Evolutionary conservation across 2,329 filamentous ascomycete genomes (phyloP), one percentile per base, ranked within the genome.

Genomic region (Colletotrichum liaoningense): DNA sequence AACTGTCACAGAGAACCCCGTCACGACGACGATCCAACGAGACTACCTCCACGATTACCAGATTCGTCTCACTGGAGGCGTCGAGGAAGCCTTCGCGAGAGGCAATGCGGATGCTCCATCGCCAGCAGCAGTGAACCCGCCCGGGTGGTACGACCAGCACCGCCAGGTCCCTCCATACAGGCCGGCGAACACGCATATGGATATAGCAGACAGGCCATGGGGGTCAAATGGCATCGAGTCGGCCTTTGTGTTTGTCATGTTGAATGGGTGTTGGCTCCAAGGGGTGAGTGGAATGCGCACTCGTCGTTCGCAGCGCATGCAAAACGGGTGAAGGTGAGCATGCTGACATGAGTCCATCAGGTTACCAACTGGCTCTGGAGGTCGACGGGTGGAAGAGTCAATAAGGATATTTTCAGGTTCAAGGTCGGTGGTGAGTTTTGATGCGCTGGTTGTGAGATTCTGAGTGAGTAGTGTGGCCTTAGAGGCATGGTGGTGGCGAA

Each of bases 401-500:
- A 87, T 77, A 81, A 86, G 72, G 79, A 79, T n/a, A 79, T 86
- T 26, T 88, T 89, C 63, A 83, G 83, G 38, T 89, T 89, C 76
- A 83, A 85, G 38, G 80, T 91, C 69, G 88, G 89, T 12, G 88
- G 89, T 14, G 89, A 91, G 78, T 88, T 82, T 78, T 87, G 62
- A 71, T 42, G 52, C 52, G 28, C 28, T 33, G 33, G 52, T 5
- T 22, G 14, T 22, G 33, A 24, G 3, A 2, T 69, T 72, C 19
- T 73, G 67, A 8, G 64, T 56, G 52, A 16, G 7, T 33, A 56
- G 52, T n/a, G 38, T 42, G 16, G 16, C 16, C 38, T 28, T 22
- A 16, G 16, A 28, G 19, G 19, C 42, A 22, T 65, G 63, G 33
- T n/a, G 46, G n/a, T 63, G n/a, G n/a, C 26, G 22, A 7, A 30